phyloP scores from a whole-genome alignment of 108 stramenopile species.

The Pseudonitzschia multiseries region DNA sequence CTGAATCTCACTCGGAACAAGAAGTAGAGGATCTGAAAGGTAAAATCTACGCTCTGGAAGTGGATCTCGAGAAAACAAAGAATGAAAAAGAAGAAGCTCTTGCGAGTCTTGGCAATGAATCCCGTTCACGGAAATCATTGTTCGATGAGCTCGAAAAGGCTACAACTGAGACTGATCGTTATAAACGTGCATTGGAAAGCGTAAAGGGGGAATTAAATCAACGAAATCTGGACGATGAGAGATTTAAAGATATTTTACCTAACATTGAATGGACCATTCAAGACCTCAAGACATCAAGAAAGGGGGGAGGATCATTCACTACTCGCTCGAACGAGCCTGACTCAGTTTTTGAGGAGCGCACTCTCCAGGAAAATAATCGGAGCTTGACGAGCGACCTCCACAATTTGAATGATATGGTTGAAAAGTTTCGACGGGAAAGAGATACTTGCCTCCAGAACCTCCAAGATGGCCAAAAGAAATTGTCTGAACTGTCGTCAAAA shows the following conservation, averaged over 20 bases:
- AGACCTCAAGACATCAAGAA: background rate
- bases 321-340: background rate
- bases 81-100: conserved; percentile 12
- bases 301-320: background rate
- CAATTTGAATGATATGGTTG: background rate
- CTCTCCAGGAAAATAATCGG: background rate
- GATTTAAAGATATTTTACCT: background rate
- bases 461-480: conserved; percentile 21
- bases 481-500: conserved; percentile 11
- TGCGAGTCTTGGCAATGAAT: background rate
- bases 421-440: conserved; percentile 8
- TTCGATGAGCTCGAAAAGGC: conserved; percentile 15
- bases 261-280: conserved; percentile 8
- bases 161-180: conserved; percentile 1
- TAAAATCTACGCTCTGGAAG: background rate
- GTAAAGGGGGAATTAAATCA: conserved; percentile 2
- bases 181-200: background rate
- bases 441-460: conserved; percentile 26
- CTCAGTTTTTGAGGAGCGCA: background rate
- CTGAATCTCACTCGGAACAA: background rate
- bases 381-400: conserved; percentile 5
- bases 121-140: background rate
- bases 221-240: background rate
- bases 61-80: background rate
- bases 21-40: conserved; percentile 6